These are phyloP conservation scores for Fraxinus sp. DNA, from an alignment of 305 asterid species.

Conservation along the genomic window DNA sequence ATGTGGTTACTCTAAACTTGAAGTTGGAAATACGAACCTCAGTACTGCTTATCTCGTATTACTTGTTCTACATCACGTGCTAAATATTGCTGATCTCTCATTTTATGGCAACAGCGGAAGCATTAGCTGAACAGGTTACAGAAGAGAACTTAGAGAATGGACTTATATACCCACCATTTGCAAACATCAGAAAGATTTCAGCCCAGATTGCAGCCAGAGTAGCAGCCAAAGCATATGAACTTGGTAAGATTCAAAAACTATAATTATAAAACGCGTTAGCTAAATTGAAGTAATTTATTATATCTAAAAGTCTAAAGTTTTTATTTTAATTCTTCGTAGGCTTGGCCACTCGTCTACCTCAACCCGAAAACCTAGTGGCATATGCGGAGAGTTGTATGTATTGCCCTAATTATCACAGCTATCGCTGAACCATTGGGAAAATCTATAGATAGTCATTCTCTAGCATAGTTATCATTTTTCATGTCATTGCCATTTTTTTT, in stretches of 20 bases:
- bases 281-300: neutral
- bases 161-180: slow-evolving; percentile 80
- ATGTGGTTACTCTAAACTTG: neutral
- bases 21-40: neutral
- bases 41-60: neutral
- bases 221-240: slow-evolving; percentile 94
- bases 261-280: neutral
- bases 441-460: neutral
- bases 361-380: slow-evolving; percentile 66
- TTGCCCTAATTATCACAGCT: slow-evolving; percentile 88
- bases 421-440: slow-evolving; percentile 49
- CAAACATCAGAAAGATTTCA: slow-evolving; percentile 85
- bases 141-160: slow-evolving; percentile 80
- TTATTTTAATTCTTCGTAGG: slow-evolving; percentile 40
- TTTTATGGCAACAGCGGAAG: slow-evolving; percentile 71
- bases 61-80: neutral
- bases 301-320: neutral
- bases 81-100: slow-evolving; percentile 1
- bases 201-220: slow-evolving; percentile 90
- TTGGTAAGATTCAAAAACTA: slow-evolving; percentile 45
- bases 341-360: slow-evolving; percentile 91
- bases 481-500: neutral
- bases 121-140: slow-evolving; percentile 81
- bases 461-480: slow-evolving; percentile 21
- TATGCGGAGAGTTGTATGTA: slow-evolving; percentile 96